Base-by-base conservation (phyloP, 2,329 filamentous ascomycete species). In the Meredithiella fracta region DNA sequence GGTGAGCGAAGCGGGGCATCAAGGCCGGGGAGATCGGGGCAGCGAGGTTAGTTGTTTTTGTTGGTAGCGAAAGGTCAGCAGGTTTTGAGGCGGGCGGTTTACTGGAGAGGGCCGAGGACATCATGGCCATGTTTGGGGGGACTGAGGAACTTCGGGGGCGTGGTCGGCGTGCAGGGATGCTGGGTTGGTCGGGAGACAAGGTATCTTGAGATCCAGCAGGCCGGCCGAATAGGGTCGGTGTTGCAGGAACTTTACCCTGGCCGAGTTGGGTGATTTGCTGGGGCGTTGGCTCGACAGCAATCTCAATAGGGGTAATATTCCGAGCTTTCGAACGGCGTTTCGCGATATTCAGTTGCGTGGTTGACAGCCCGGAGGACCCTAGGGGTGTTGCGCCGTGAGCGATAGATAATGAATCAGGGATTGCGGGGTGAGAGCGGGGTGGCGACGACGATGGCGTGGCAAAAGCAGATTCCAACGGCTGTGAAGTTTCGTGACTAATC, bases 11-110 rank as follows among this genome's bases (percentile, higher is more conserved):
- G 42, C 3, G 57, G 54, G 20, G 25, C 47, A 47, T 15, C 34
- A 6, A 58, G 69, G 26, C 69, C 71, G 74, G 61, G 34, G 73
- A 70, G 62, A 74, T 76, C 17, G 40, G 40, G 11, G 20, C 40
- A 7, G 44, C 68, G 72, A n/a, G 75, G 53, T 70, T 67, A 25
- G 62, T 54, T 26, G 62, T 38, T 31, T 47, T 22, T n/a, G 29
- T 34, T 34, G 5, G 29, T 5, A 11, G 11, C 5, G 11, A 11
- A 34, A 11, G 29, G 29, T 34, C 29, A 11, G 11, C 29, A 34
- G 29, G 29, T 34, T 34, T 34, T 5, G 29, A 5, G 11, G 29
- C 5, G 5, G 29, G 29, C 29, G 29, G 29, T 34, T 34, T 34
- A 34, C 29, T 34, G 5, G 29, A 34, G 29, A 34, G 25, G n/a